Percentiles rank a stretch among this genome's conserved stretches.
phyloP scores from a whole-genome alignment of 192 early-diverging fungal genomes.

The Coemansia sp. region DNA sequence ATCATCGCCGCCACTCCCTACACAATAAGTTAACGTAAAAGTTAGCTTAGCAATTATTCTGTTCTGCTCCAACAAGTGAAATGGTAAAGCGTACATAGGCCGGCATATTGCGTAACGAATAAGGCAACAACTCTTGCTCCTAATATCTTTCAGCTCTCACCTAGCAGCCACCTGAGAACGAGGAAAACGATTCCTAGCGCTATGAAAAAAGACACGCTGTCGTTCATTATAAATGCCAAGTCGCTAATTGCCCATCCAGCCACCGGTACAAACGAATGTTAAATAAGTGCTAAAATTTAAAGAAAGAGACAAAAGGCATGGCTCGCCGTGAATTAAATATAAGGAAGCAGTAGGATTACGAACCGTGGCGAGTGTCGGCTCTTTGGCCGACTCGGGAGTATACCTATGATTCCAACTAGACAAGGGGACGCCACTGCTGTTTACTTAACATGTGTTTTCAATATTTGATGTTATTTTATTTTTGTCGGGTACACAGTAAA shows the following conservation, averaged over 20 bases:
- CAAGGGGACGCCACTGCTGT: no score
- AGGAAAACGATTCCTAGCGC: slow-evolving; percentile 47
- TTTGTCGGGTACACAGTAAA: background rate
- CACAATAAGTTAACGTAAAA: background rate
- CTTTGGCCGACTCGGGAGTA: background rate
- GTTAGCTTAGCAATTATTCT: background rate
- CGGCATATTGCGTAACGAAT: background rate
- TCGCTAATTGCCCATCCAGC: slow-evolving; percentile 1
- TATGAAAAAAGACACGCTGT: slow-evolving; percentile 46
- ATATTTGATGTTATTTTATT: background rate
- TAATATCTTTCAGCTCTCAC: slow-evolving; percentile 18
- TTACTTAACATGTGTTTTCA: no score
- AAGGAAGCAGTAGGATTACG: background rate
- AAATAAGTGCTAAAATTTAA: background rate
- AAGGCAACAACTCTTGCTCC: no score
- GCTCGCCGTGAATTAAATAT: no score
- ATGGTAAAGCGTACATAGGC: background rate
- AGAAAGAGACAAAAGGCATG: background rate
- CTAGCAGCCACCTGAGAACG: slow-evolving; percentile 50
- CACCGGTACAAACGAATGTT: background rate
- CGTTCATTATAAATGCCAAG: slow-evolving; percentile 30
- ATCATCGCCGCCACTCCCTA: slow-evolving; percentile 48
- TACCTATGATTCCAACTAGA: background rate
- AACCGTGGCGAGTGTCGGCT: background rate
- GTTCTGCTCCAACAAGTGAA: background rate